Evolutionary conservation across 192 early-diverging fungal species (phyloP), one percentile per base, ranked within the genome.

Genomic region (Phycomyces nitens): DNA sequence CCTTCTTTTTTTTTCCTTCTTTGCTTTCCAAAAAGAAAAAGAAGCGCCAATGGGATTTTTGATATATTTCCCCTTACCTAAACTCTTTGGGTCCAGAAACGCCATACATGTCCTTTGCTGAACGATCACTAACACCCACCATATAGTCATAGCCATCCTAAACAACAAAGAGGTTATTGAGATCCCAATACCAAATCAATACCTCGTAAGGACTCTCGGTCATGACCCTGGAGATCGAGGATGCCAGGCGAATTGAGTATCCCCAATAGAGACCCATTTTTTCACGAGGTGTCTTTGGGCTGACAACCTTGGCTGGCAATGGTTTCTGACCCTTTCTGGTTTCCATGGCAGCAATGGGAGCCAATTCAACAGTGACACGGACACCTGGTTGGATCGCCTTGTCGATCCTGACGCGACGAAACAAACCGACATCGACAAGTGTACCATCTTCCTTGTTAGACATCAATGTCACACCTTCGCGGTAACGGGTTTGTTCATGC

Each of bases 181-280:
- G 22, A 3, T 10, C 38, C 6, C 4, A 27, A 27, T 40, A 14
- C 11, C 29, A 47, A 21, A 18, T 10, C 62, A 65, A 59, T 78
- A 82, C 81, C 60, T 73, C 57, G 52, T 76, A 86, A 0, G 84
- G 72, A 27, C 71, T 81, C 41, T 89, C 85, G 0, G 78, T 82
- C 34, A 88, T 77, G 1, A 86, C 86, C 53, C 82, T 74, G 42
- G 83, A 84, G 38, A 89, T 67, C 0, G 79, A 66, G 29, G 76
- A 70, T 2, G 88, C 86, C 39, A 88, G 52, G 20, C 88, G 69
- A 29, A 88, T 81, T 49, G 74, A 74, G 66, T 87, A 89, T 6
- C 88, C 88, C 88, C 88, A 89, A 58, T 88, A 88, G 15, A 86
- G 61, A 0, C 88, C 88, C 0, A 66, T 53, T 49, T 80, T 72